Evolutionary conservation across 371 early-diverging fungal genomes (phyloP).

Genomic region (Circinella minor): DNA sequence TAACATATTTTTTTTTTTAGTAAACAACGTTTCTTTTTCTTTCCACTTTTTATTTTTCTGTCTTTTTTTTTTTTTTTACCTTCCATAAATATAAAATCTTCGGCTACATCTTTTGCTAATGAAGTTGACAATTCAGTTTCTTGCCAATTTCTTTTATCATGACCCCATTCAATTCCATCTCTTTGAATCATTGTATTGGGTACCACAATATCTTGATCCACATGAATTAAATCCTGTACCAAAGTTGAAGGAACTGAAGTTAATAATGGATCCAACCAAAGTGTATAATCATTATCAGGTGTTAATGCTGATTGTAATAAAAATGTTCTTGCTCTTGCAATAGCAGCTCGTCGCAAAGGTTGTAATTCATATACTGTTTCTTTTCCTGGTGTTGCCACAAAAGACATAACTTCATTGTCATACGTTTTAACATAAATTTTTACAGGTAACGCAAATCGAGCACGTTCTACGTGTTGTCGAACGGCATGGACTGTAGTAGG

Average conservation of each 20-base stretch:
- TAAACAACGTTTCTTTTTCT: not conserved
- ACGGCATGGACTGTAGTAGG: slow-evolving; percentile 23
- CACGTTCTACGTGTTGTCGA: slow-evolving; percentile 16
- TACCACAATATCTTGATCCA: slow-evolving; percentile 57
- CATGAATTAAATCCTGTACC: slow-evolving; percentile 48
- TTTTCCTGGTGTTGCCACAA: slow-evolving; percentile 21
- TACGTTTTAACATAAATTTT: slow-evolving; percentile 34
- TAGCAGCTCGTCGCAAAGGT: slow-evolving; percentile 44
- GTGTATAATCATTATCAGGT: slow-evolving; percentile 55
- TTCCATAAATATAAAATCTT: slow-evolving; percentile 36
- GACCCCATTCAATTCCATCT: slow-evolving; percentile 25
- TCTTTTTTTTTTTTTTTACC: slow-evolving; percentile 24
- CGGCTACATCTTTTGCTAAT: slow-evolving; percentile 41
- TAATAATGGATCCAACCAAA: slow-evolving; percentile 63
- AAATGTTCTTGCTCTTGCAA: slow-evolving; percentile 60
- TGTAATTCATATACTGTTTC: slow-evolving; percentile 46
- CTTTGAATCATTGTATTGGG: slow-evolving; percentile 52
- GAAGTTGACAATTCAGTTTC: slow-evolving; percentile 54
- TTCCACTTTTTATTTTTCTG: not conserved
- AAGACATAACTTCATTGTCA: slow-evolving; percentile 20
- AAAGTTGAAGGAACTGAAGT: slow-evolving; percentile 46
- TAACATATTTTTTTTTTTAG: not conserved
- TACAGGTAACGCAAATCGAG: slow-evolving; percentile 25
- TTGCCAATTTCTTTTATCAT: slow-evolving; percentile 60
- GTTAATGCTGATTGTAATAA: slow-evolving; percentile 50